Base-by-base conservation (phyloP, 176 grass and related monocot species). In the Oryza coarctata region DNA sequence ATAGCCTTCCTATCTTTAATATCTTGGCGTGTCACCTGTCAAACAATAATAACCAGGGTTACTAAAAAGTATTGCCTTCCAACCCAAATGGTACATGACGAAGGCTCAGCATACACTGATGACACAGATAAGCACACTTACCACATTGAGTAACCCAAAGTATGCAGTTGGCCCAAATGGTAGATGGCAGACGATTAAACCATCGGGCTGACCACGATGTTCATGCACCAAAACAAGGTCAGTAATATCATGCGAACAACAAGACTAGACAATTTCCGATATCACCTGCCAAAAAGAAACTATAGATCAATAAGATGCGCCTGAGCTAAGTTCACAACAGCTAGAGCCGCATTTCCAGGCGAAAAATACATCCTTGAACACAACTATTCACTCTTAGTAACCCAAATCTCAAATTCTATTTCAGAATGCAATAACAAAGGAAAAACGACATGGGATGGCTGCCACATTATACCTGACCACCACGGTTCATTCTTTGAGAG, bases 91-190 rank as follows among this genome's bases (percentile, higher is more conserved):
- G 18, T 25, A 25, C 45, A 80, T 12, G 10, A 45, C 7, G 12
- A 22, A 7, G 55, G 17, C 17, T 68, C 15, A 71, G 57, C 34
- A 73, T 26, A 83, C 29, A 83, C 2, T 22, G 5, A 22, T 52
- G 5, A 20, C 4, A 75, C 47, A 40, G 35, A 32, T 32, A 44
- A 49, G 17, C 17, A 75, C 29, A 98, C 93, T 74, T 85, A 95
- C 96, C 91, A 95, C 93, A 92, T 95, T 99, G 76, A 92, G 85
- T 70, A 99, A 90, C 28, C 93, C 92, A 85, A 95, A 95, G 65
- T 85, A 99, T 71, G 93, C 93, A 77, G 96, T 99, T 60, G 91
- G 96, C 69, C 93, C 96, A 75, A 88, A 77, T 18, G 93, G 96
- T 27, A 94, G 74, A 94, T 99, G 96, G 63, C 87, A 95, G 45